phyloP scores from a whole-genome alignment of 2,329 filamentous ascomycete genomes.

The Colletotrichum endophyticum region DNA sequence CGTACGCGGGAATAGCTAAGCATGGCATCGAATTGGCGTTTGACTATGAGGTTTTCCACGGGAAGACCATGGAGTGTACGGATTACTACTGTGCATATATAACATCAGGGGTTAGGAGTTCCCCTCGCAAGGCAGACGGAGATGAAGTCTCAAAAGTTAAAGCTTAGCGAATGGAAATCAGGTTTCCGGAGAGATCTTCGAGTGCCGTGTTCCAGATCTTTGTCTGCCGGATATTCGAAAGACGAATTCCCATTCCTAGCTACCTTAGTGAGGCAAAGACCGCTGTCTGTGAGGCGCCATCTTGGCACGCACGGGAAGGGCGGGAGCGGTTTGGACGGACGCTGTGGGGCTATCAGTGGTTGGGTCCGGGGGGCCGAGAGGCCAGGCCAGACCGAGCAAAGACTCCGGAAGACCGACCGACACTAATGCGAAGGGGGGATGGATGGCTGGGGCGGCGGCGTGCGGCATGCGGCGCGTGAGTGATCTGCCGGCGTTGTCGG shows the following conservation, averaged over 20 bases:
- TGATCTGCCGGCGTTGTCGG: not conserved
- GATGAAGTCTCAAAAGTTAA: not conserved
- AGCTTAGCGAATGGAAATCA: not conserved
- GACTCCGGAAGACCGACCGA: not conserved
- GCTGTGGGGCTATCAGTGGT: not conserved
- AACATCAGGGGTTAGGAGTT: not conserved
- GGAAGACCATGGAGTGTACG: not conserved
- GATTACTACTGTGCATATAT: slow-evolving; percentile 4
- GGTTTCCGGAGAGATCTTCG: not conserved
- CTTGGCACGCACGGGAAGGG: not conserved
- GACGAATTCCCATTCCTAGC: not conserved
- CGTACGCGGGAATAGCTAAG: not conserved
- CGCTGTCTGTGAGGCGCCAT: not conserved
- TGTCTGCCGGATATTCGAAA: not conserved
- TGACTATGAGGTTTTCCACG: not conserved
- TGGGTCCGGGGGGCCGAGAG: not conserved
- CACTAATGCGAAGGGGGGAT: not conserved
- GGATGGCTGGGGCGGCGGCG: not conserved
- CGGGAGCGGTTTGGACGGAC: not conserved
- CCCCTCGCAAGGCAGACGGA: not conserved
- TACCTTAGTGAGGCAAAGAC: not conserved
- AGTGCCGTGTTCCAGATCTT: not conserved
- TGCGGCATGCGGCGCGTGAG: not conserved
- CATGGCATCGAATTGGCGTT: slow-evolving; percentile 4
- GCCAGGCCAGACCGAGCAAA: not conserved